Conservation (phyloP, 768 basidiomycete species). For the Epithele typhae region DNA sequence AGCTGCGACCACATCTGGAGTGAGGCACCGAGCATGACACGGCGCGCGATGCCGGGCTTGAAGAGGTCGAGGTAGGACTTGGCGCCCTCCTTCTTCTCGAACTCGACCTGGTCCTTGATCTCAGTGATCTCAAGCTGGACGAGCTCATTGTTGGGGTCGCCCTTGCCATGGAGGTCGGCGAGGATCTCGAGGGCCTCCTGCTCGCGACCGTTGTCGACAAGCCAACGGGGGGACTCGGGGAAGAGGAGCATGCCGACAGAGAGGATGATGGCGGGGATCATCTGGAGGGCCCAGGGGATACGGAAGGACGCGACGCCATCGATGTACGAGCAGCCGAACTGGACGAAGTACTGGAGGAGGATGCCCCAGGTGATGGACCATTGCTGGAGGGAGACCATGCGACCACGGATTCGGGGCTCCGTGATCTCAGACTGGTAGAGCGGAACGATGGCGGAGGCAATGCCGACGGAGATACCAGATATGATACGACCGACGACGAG, state of each 20-base stretch:
- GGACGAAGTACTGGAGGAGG: slow-evolving; percentile 69
- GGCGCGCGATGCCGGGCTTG: slow-evolving; percentile 61
- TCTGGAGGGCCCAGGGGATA: slow-evolving; percentile 76
- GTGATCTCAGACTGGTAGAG: slow-evolving; percentile 75
- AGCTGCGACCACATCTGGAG: slow-evolving; percentile 82
- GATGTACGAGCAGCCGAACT: slow-evolving; percentile 74
- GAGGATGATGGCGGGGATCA: slow-evolving; percentile 72
- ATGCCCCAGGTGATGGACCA: slow-evolving; percentile 78
- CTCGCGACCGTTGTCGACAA: slow-evolving; percentile 57
- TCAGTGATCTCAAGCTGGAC: slow-evolving; percentile 70
- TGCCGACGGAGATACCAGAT: slow-evolving; percentile 62
- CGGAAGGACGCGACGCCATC: slow-evolving; percentile 69
- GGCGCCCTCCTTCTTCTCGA: slow-evolving; percentile 66
- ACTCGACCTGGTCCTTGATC: slow-evolving; percentile 50
- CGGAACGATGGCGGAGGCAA: slow-evolving; percentile 63
- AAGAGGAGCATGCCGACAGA: slow-evolving; percentile 63
- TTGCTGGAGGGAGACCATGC: slow-evolving; percentile 74
- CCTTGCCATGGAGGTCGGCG: slow-evolving; percentile 69
- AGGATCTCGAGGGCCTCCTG: slow-evolving; percentile 67
- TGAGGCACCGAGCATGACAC: slow-evolving; percentile 64
- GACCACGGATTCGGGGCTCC: slow-evolving; percentile 67
- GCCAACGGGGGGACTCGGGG: slow-evolving; percentile 66
- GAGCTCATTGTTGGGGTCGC: slow-evolving; percentile 52
- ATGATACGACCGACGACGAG: slow-evolving; percentile 53
- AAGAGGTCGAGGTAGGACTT: slow-evolving; percentile 67